Evolutionary conservation across 495 filamentous ascomycete genomes (phyloP).

Genomic region (Aspergillus homomorphus): DNA sequence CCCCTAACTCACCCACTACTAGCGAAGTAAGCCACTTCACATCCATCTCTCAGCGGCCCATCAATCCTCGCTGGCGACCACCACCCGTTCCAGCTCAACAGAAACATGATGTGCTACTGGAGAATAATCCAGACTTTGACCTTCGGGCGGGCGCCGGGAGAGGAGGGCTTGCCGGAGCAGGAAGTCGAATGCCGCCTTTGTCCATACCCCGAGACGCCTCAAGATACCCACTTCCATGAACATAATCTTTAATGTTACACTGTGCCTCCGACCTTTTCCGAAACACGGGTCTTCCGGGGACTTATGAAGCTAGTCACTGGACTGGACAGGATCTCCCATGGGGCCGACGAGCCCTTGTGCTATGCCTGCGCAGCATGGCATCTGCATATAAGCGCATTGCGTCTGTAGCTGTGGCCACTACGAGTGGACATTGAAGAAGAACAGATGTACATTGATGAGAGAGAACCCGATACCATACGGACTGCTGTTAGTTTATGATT

Average conservation of each 20-base stretch:
- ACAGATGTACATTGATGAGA: background rate
- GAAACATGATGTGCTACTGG: constrained; percentile 58
- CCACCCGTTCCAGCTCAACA: constrained; percentile 40
- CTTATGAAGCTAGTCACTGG: constrained; percentile 2
- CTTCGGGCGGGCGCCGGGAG: constrained; percentile 34
- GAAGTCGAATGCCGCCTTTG: constrained; percentile 29
- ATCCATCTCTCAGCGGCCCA: constrained; percentile 75
- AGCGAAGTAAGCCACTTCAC: constrained; percentile 80
- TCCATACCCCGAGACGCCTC: constrained; percentile 17
- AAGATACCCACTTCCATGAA: constrained; percentile 29
- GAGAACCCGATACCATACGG: background rate
- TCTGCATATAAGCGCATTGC: constrained; percentile 5
- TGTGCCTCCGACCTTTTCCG: background rate
- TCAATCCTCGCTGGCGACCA: constrained; percentile 80
- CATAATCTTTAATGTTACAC: constrained; percentile 9
- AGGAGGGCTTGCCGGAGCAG: constrained; percentile 21
- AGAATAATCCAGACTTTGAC: constrained; percentile 73
- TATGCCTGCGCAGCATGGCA: constrained; percentile 3
- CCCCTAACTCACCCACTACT: constrained; percentile 68
- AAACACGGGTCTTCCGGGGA: background rate
- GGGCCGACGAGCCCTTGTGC: background rate
- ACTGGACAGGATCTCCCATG: background rate
- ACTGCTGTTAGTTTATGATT: constrained; percentile 1
- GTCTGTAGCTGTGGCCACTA: background rate
- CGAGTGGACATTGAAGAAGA: background rate